Base-by-base conservation (phyloP, 1,284 basidiomycete genomes). In the Caloboletus firmus region DNA sequence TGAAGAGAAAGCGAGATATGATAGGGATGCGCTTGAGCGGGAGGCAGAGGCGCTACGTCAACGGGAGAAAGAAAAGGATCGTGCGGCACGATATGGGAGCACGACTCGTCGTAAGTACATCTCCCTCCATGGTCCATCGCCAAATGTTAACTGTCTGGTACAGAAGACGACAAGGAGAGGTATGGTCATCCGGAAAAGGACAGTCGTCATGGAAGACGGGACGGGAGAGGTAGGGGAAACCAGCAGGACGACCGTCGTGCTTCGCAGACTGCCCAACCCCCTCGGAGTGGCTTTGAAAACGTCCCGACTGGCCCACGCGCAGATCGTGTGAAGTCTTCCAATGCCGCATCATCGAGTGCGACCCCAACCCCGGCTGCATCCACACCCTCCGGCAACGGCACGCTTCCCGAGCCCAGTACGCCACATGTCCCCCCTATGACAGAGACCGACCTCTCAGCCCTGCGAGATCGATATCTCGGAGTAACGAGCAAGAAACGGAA, bases 401-500 rank as follows among this genome's bases (percentile, higher is more conserved):
- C 39, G 48, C 64, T 57, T 45, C 62, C 55, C 44, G 59, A 67
- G 68, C 72, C 55, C 73, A 75, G 52, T 66, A 75, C 73, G 5
- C 73, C 78, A 28, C 89, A 82, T 62, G 81, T 82, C 5, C 87
- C 89, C 0, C 82, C 84, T 2, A 87, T 91, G 79, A 84, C 87
- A 3, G 83, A 87, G 49, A 79, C 76, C 44, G 93, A 95, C 65
- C 77, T 95, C 13, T 77, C 77, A 0, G 87, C 88, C 0, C 87
- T 95, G 61, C 85, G 91, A 12, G 90, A 91, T 26, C 84, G 94
- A 31, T 97, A 98, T 70, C 84, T 98, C 22, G 95, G 95, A 9
- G 89, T 90, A 18, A 89, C 91, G 72, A 89, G 87, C 73, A 95
- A 95, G 80, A 95, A 95, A 75, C 88, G 91, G 41, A 92, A 92